Conservation (phyloP, 164 flowering plant genomes). For the Brasenia schreberi region DNA sequence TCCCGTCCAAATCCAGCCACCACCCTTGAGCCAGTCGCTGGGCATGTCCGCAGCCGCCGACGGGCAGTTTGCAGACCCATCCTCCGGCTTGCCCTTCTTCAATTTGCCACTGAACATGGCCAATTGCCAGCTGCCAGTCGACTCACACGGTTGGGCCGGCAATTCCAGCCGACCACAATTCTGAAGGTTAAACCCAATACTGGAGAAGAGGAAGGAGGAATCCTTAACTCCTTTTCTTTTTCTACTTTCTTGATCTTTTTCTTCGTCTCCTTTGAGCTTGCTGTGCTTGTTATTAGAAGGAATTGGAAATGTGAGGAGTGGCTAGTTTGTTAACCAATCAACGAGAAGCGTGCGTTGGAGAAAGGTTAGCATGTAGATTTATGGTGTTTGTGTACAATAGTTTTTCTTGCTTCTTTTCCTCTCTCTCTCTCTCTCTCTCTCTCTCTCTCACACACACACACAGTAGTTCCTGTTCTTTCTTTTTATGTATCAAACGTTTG, state of each 20-base stretch:
- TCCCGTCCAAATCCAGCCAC: slow-evolving; percentile 21
- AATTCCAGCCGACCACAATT: neutral
- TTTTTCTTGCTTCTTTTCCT: too few relatives aligned
- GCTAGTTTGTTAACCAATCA: neutral
- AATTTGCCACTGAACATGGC: slow-evolving; percentile 64
- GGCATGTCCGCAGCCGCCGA: slow-evolving; percentile 9
- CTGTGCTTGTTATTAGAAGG: neutral
- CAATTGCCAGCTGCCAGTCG: slow-evolving; percentile 52
- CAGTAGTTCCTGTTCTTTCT: neutral
- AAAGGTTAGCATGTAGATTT: neutral
- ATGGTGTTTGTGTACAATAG: neutral
- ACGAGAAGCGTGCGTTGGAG: neutral
- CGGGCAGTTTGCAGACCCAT: slow-evolving; percentile 43
- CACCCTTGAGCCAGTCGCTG: slow-evolving; percentile 11
- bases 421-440: neutral
- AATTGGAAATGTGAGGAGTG: neutral
- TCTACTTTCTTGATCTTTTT: neutral
- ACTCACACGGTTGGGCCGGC: slow-evolving; percentile 41
- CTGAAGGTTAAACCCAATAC: neutral
- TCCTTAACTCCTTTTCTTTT: neutral
- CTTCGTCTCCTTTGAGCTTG: neutral
- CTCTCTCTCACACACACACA: neutral
- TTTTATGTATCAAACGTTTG: neutral
- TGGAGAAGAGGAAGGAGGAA: neutral
- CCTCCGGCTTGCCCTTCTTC: slow-evolving; percentile 60